Base-by-base conservation (phyloP, 202 grass and related monocot genomes). In the Zoysia matrella region DNA sequence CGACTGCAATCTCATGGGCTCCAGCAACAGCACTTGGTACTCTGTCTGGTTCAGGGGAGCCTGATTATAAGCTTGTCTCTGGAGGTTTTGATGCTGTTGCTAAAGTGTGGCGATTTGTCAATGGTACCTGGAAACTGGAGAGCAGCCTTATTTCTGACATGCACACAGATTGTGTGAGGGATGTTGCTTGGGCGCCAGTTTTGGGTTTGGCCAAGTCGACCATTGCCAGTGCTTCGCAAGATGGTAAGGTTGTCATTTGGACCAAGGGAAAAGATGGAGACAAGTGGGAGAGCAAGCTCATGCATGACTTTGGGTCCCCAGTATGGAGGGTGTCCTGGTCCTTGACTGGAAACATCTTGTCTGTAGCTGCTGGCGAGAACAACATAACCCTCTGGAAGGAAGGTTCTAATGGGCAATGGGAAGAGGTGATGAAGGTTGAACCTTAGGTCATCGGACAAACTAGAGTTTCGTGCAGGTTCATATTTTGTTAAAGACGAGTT, bases 261-360 rank as follows among this genome's bases (percentile, higher is more conserved):
- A 90, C 84, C 43, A 87, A 81, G 76, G 87, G 43, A n/a, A 89
- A 82, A 22, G 84, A 85, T 56, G 87, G 87, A 68, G 91, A 93
- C 50, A 78, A 81, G 63, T 90, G 91, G 91, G 74, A 87, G 69
- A 88, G 85, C 72, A 93, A 88, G 73, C 73, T 76, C 47, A 71
- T 93, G 83, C 86, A 43, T 10, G 85, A 90, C 52, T 93, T 93
- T 42, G 62, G 80, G 1, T 66, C 56, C 36, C 85, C 91, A 11
- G 88, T 90, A 44, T 93, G 91, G 91, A 88, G 91, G 75, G 80
- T 93, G 11, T 93, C 91, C 4, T 90, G 91, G 91, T 84, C 88
- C 43, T 79, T 93, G 62, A 88, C 88, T 67, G 91, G 91, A 71
- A 93, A 66, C 69, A 93, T 93, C 79, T 71, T 93, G 42, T 85